Evolutionary conservation across 768 basidiomycete species (phyloP).

Genomic region (Lactifluus piperatus): DNA sequence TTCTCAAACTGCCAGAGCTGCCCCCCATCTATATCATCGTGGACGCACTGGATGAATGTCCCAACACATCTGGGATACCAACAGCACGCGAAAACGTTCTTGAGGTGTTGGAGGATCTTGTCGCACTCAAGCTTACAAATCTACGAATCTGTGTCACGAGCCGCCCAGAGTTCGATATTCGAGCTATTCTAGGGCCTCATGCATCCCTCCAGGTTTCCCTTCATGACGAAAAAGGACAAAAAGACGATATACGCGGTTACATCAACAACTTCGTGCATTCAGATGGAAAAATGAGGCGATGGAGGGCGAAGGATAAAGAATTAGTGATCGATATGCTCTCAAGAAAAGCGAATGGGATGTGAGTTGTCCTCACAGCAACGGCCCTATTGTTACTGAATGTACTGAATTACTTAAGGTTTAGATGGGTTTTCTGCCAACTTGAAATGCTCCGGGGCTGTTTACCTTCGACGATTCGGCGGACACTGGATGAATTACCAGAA

Average conservation of each 20-base stretch:
- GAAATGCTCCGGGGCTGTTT: not conserved
- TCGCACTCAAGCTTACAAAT: not conserved
- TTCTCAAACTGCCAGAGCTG: not conserved
- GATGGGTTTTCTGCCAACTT: not conserved
- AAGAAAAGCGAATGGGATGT: not conserved
- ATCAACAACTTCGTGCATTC: not conserved
- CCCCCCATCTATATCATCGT: not conserved
- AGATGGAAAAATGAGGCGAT: not conserved
- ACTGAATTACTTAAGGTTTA: not conserved
- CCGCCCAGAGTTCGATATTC: not conserved
- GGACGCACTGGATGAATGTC: slow-evolving; percentile 9
- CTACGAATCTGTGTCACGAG: not conserved
- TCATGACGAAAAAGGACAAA: not conserved
- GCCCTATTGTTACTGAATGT: not conserved
- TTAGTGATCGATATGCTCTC: not conserved
- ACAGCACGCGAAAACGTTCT: not conserved
- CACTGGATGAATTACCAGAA: not conserved
- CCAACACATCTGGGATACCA: not conserved
- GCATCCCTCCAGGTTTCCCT: not conserved
- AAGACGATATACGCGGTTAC: not conserved
- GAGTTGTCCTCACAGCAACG: not conserved
- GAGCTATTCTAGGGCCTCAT: not conserved
- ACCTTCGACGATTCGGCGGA: not conserved
- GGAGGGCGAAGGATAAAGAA: not conserved
- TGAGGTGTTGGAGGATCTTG: not conserved